Conservation (phyloP, 257 asterid species). For the Nicotiana sylvestris region DNA sequence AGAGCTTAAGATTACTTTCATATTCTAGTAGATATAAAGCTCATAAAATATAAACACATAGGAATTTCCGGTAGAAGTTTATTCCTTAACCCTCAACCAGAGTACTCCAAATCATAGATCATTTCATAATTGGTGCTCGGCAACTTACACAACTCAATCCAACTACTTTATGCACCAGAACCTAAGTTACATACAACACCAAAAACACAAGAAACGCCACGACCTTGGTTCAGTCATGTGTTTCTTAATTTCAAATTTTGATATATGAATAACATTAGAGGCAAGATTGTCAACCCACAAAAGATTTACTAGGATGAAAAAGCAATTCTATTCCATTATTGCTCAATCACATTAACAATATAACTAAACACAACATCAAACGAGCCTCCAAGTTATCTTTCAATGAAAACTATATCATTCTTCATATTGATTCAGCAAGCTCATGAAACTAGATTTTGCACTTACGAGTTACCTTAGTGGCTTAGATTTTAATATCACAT, state of each 20-base stretch:
- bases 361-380: not conserved
- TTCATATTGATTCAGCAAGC: not conserved
- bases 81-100: not conserved
- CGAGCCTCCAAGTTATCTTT: not conserved
- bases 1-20: not conserved
- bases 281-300: not conserved
- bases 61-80: not conserved
- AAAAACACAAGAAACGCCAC: not conserved
- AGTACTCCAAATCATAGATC: not conserved
- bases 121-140: not conserved
- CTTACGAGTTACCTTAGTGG: not conserved
- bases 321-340: not conserved
- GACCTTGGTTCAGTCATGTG: not conserved
- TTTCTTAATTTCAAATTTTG: not conserved
- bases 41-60: not conserved
- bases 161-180: not conserved
- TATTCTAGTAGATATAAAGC: not conserved
- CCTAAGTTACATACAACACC: not conserved
- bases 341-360: not conserved
- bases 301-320: not conserved
- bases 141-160: not conserved
- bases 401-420: not conserved
- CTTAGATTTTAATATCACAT: not conserved
- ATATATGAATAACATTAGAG: not conserved
- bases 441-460: not conserved